Evolutionary conservation across 2,329 filamentous ascomycete species (phyloP), one percentile per base, ranked within the genome.

Genomic region (Fonsecaea monophora): DNA sequence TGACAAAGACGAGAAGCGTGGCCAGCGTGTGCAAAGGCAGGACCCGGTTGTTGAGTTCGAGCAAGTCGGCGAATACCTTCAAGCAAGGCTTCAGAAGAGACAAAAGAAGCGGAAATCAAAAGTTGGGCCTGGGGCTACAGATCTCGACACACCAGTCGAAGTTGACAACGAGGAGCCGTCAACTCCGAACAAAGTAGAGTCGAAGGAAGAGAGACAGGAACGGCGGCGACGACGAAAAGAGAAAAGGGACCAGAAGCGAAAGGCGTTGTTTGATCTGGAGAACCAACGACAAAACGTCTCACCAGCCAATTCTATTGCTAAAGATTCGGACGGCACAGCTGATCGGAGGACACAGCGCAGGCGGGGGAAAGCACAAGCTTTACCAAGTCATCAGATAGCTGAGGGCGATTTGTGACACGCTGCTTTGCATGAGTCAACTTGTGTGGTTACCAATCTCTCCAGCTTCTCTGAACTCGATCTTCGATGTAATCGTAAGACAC

Each of bases 171-270:
- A 38, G 18, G 57, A 57, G 12, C 42, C 53, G 32, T 38, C 45
- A 15, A 6, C 45, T 10, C 18, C 40, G 21, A 58, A 48, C 9
- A 55, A 48, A 21, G 55, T 57, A 15, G 68, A 72, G 53, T 69
- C 66, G 25, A 72, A 71, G 62, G 69, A 72, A 62, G 62, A 72
- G 53, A 67, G 71, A 53, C 66, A 65, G 37, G 69, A 68, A 50
- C 65, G 70, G 13, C 64, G 71, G 40, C 57, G 64, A 30, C 62
- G 42, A 37, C 42, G 68, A 37, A 71, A 64, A 62, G 71, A 73
- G 34, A 66, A 70, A 60, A 69, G 62, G 45, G 64, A 62, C 45
- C 59, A 25, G 18, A 7, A 18, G 37, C 45, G 56, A 48, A 37
- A 30, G 6, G 35, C 45, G 30, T 34, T 30, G 37, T 35, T 8